Percentiles rank a stretch among this genome's conserved stretches.
These are phyloP conservation scores for Adansonia rubrostipa DNA, from an alignment of 441 rosid species.

Conservation along the genomic window DNA sequence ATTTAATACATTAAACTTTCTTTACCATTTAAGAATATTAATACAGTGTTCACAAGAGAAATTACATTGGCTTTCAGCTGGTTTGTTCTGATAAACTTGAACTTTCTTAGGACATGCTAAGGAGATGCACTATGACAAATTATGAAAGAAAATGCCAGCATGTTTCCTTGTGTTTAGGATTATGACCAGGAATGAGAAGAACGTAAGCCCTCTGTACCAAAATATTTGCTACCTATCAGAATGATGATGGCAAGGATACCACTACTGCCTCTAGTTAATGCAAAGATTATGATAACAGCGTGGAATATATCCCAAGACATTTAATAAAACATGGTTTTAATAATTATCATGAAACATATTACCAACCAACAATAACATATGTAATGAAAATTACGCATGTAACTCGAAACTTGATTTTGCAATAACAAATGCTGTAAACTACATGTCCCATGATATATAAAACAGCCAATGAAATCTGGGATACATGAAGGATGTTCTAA, in stretches of 20 bases:
- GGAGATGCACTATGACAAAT: neutral
- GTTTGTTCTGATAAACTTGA: neutral
- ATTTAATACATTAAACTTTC: neutral
- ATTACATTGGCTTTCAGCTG: neutral
- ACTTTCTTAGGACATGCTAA: neutral
- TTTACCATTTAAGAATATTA: slow-evolving; percentile 4
- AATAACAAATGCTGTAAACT: neutral
- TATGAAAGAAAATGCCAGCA: neutral
- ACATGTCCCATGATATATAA: neutral
- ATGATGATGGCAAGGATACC: neutral
- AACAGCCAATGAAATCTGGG: slow-evolving; percentile 5
- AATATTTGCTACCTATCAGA: neutral
- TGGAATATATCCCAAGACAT: neutral
- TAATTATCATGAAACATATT: neutral
- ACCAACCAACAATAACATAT: neutral
- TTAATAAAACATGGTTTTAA: neutral
- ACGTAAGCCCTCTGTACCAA: neutral
- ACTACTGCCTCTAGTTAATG: slow-evolving; percentile 3
- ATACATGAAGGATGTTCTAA: neutral
- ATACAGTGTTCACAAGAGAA: neutral
- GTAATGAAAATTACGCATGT: neutral
- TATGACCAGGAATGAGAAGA: neutral
- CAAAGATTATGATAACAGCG: neutral
- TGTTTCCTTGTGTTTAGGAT: neutral
- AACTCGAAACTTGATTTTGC: neutral